Percentiles rank a stretch among this genome's conserved stretches.
Conservation (phyloP, 345 rosid species). For the Limnanthes douglasii region DNA sequence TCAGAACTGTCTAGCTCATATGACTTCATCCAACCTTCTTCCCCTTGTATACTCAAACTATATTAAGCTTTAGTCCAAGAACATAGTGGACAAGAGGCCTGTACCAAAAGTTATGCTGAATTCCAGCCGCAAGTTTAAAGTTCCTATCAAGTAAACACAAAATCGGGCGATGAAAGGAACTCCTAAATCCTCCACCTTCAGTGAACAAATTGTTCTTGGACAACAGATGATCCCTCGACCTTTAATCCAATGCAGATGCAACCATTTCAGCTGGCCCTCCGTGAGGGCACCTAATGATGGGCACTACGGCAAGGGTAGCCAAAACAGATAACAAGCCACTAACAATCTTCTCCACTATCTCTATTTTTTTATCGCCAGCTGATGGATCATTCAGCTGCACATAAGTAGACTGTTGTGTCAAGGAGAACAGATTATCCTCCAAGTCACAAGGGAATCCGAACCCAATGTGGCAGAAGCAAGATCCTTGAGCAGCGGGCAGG, state of each 20-base stretch:
- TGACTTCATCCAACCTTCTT: constrained; percentile 78
- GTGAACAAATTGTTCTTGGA: constrained; percentile 84
- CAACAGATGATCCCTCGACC: constrained; percentile 85
- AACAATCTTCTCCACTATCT: constrained; percentile 60
- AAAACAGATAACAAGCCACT: constrained; percentile 73
- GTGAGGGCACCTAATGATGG: constrained; percentile 67
- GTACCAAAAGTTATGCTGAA: constrained; percentile 94
- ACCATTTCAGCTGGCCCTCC: constrained; percentile 99
- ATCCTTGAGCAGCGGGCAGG: constrained; percentile 69
- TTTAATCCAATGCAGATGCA: constrained; percentile 84
- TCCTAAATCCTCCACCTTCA: constrained; percentile 73
- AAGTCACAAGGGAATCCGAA: constrained; percentile 47
- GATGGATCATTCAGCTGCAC: constrained; percentile 93
- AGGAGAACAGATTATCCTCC: constrained; percentile 79
- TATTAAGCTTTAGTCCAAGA: constrained; percentile 80
- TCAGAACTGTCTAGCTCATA: constrained; percentile 75
- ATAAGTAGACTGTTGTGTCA: constrained; percentile 63
- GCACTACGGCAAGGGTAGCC: constrained; percentile 78
- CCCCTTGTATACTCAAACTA: constrained; percentile 72
- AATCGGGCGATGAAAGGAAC: constrained; percentile 84
- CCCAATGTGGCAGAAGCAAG: constrained; percentile 70
- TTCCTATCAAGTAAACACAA: constrained; percentile 88
- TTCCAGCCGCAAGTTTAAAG: constrained; percentile 69
- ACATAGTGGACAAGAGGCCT: constrained; percentile 92
- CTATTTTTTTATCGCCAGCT: constrained; percentile 88